Percentiles rank a stretch among this genome's conserved stretches.
phyloP scores from a whole-genome alignment of 176 grass and related monocot species.

The Carex kokanica region DNA sequence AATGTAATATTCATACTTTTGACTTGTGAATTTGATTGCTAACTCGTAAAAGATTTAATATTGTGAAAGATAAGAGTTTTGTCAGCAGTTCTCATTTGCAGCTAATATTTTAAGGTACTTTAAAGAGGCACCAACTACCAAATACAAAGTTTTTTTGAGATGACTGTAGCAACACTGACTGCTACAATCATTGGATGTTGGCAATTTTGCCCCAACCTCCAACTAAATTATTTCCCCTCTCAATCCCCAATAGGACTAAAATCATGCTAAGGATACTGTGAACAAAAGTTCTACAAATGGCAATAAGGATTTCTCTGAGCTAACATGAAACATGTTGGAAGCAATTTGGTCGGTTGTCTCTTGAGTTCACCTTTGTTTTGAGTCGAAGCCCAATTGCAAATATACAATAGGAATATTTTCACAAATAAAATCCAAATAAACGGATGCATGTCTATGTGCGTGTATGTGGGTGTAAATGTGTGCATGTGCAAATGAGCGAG shows the following conservation, averaged over 20 bases:
- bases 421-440: background rate
- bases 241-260: background rate
- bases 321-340: background rate
- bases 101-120: background rate
- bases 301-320: background rate
- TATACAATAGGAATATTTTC: conserved; percentile 1
- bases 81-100: background rate
- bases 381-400: background rate
- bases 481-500: background rate
- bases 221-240: background rate
- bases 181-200: background rate
- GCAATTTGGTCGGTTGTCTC: background rate
- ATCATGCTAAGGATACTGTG: background rate
- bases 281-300: background rate
- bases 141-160: background rate
- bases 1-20: too few species aligned
- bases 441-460: background rate
- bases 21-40: too few species aligned
- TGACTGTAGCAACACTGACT: background rate
- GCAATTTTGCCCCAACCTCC: background rate
- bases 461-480: background rate
- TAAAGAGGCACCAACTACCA: background rate
- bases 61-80: background rate
- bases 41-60: too few species aligned
- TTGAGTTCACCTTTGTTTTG: background rate